These are phyloP conservation scores for Hortiboletus campestris DNA, from an alignment of 768 basidiomycete species.

Conservation along the genomic window DNA sequence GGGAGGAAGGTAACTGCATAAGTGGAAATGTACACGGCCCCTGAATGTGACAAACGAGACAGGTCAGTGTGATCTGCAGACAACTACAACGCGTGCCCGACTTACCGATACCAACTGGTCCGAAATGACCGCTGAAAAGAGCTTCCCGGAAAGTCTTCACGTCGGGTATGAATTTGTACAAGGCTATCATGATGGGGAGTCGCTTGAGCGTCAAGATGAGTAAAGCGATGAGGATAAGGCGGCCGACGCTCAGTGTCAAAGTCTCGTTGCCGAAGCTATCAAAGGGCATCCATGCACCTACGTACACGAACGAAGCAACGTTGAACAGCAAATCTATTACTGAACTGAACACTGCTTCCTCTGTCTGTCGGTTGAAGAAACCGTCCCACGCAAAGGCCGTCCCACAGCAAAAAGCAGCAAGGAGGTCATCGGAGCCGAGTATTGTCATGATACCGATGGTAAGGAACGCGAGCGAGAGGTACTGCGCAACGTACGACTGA, in stretches of 20 bases:
- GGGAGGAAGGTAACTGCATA: slow-evolving; percentile 67
- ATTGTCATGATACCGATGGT: slow-evolving; percentile 83
- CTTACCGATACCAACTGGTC: slow-evolving; percentile 77
- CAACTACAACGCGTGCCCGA: background rate
- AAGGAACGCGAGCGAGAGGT: slow-evolving; percentile 78
- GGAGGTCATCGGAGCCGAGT: slow-evolving; percentile 88
- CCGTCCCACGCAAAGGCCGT: slow-evolving; percentile 97
- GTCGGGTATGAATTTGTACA: slow-evolving; percentile 95
- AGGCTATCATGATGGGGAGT: slow-evolving; percentile 76
- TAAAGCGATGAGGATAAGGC: slow-evolving; percentile 80
- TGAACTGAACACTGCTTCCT: slow-evolving; percentile 92
- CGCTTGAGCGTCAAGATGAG: slow-evolving; percentile 80
- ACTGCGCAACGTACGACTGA: slow-evolving; percentile 93
- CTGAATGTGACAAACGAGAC: slow-evolving; percentile 30
- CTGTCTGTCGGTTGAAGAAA: slow-evolving; percentile 90
- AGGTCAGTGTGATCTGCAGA: slow-evolving; percentile 1
- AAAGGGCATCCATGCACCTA: slow-evolving; percentile 98
- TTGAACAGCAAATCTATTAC: slow-evolving; percentile 97
- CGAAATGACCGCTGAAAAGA: slow-evolving; percentile 93
- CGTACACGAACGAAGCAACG: slow-evolving; percentile 90
- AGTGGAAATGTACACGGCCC: slow-evolving; percentile 92
- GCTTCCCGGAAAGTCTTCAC: slow-evolving; percentile 94
- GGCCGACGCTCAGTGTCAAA: slow-evolving; percentile 76
- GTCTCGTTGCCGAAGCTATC: slow-evolving; percentile 62
- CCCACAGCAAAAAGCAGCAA: slow-evolving; percentile 93